Conservation (phyloP, 2,329 filamentous ascomycete genomes). For the Beauveria asiatica region DNA sequence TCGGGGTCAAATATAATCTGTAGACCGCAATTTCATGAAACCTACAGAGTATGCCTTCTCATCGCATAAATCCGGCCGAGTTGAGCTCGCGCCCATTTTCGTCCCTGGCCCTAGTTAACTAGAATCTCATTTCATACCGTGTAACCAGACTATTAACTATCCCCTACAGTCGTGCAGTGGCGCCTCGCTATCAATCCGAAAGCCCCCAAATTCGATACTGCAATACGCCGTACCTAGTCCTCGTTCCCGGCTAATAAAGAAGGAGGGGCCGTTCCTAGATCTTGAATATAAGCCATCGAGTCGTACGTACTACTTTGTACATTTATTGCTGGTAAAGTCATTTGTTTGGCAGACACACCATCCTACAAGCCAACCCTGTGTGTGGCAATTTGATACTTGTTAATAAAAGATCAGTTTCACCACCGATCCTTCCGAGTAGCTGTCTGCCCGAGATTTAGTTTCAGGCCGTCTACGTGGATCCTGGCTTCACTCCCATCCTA, state of each 20-base stretch:
- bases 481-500: not conserved
- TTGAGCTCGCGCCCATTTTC: no score
- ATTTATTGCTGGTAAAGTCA: not conserved
- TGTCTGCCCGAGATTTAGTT: not conserved
- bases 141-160: no score
- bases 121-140: no score
- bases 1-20: no score
- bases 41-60: no score
- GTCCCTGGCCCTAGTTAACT: no score
- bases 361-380: no score
- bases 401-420: not conserved
- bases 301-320: no score
- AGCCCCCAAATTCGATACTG: not conserved
- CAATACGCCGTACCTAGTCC: not conserved
- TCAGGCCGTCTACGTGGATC: no score
- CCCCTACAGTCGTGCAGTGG: not conserved
- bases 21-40: not conserved
- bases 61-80: no score
- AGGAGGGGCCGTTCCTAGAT: not conserved
- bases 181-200: not conserved
- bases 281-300: not conserved
- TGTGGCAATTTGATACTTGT: not conserved
- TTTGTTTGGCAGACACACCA: no score
- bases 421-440: not conserved
- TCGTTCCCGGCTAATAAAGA: not conserved